Conservation (phyloP, 169 alveolate species). For the Cryptosporidium sp. region DNA sequence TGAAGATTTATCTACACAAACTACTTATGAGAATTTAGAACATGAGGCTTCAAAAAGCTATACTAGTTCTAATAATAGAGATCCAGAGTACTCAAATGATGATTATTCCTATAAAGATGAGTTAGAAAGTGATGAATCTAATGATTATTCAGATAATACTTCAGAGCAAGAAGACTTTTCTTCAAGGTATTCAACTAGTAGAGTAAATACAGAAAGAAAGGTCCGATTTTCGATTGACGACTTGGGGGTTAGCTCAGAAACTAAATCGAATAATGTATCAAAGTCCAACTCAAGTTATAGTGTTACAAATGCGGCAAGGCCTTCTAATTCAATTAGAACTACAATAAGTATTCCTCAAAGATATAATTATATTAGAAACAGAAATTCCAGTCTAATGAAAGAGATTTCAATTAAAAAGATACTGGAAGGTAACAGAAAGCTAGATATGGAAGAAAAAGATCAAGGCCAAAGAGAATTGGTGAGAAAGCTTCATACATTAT, state of each 20-base stretch:
- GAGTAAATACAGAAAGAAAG: slow-evolving; percentile 14
- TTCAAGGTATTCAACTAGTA: not conserved
- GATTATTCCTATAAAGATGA: not conserved
- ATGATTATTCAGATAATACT: not conserved
- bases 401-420: slow-evolving; percentile 63
- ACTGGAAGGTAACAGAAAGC: slow-evolving; percentile 34
- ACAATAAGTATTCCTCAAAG: slow-evolving; percentile 60
- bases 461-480: slow-evolving; percentile 56
- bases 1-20: not conserved
- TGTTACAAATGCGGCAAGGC: not conserved
- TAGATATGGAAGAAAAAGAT: slow-evolving; percentile 24
- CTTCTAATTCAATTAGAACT: not conserved
- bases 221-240: slow-evolving; percentile 52
- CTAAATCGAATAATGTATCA: not conserved
- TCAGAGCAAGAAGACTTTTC: not conserved
- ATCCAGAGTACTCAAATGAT: not conserved
- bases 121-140: slow-evolving; percentile 14
- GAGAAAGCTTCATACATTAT: slow-evolving; percentile 36
- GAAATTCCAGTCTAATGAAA: slow-evolving; percentile 47
- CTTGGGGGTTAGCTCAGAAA: not conserved
- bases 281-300: not conserved
- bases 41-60: not conserved
- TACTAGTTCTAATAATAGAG: not conserved
- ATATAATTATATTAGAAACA: slow-evolving; percentile 62
- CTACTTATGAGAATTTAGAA: not conserved